Evolutionary conservation across 2,329 filamentous ascomycete species (phyloP).

Genomic region (Alternaria gaisen): DNA sequence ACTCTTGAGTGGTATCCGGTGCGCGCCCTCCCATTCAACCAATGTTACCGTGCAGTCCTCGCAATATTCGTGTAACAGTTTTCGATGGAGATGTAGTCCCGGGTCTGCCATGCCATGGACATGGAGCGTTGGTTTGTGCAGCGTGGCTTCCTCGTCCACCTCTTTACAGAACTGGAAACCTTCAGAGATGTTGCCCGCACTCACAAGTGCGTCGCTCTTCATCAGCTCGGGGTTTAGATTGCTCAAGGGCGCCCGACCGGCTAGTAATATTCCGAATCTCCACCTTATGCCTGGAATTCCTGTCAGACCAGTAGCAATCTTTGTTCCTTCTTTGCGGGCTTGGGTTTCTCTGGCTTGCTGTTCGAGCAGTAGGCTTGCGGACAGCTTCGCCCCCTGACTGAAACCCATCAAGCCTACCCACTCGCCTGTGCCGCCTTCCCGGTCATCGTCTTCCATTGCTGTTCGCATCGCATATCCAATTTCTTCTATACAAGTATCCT

Average conservation of each 20-base stretch:
- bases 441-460: slow-evolving; percentile 57
- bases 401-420: slow-evolving; percentile 63
- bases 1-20: slow-evolving; percentile 74
- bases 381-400: slow-evolving; percentile 60
- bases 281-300: slow-evolving; percentile 52
- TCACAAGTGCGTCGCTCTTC: slow-evolving; percentile 51
- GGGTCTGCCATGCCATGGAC: slow-evolving; percentile 71
- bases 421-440: slow-evolving; percentile 51
- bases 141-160: slow-evolving; percentile 56
- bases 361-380: slow-evolving; percentile 58
- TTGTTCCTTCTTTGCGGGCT: slow-evolving; percentile 39
- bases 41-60: slow-evolving; percentile 62
- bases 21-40: slow-evolving; percentile 77
- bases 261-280: slow-evolving; percentile 69
- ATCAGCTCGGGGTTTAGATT: slow-evolving; percentile 56
- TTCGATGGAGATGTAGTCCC: slow-evolving; percentile 66
- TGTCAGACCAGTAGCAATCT: slow-evolving; percentile 33
- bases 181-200: slow-evolving; percentile 55
- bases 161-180: slow-evolving; percentile 49
- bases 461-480: slow-evolving; percentile 56
- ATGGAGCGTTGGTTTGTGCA: slow-evolving; percentile 70
- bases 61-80: slow-evolving; percentile 68
- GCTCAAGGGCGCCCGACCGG: slow-evolving; percentile 69
- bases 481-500: slow-evolving; percentile 58
- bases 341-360: slow-evolving; percentile 64